Percentiles rank a stretch among this genome's conserved stretches.
These are phyloP conservation scores for Grigorovia jiainica DNA, from an alignment of 805 yeast species.

Conservation along the genomic window DNA sequence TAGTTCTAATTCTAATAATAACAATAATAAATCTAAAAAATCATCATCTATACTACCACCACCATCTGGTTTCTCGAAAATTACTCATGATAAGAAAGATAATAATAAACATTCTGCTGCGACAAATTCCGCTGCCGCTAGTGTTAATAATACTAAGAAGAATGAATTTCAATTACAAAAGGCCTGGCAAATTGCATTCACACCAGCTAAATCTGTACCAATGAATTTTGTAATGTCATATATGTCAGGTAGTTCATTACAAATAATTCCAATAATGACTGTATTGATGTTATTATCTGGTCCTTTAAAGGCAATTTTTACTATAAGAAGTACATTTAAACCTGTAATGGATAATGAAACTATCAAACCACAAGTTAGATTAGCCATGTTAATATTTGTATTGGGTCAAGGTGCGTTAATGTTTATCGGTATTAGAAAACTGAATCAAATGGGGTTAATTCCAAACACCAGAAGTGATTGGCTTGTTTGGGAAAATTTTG, in stretches of 20 bases:
- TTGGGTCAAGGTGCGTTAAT: slow-evolving; percentile 44
- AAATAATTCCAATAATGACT: slow-evolving; percentile 85
- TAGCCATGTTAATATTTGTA: slow-evolving; percentile 41
- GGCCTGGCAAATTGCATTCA: slow-evolving; percentile 79
- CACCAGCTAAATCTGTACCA: slow-evolving; percentile 80
- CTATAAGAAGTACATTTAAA: slow-evolving; percentile 46
- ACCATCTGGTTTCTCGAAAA: slow-evolving; percentile 21
- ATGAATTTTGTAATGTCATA: slow-evolving; percentile 86
- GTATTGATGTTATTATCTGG: slow-evolving; percentile 72
- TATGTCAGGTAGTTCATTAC: slow-evolving; percentile 86
- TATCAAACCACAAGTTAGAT: slow-evolving; percentile 14
- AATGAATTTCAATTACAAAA: slow-evolving; percentile 35
- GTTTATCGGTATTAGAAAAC: slow-evolving; percentile 74
- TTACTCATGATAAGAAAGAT: background rate
- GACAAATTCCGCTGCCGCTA: slow-evolving; percentile 1
- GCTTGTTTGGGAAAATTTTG: slow-evolving; percentile 69
- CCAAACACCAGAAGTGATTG: slow-evolving; percentile 87
- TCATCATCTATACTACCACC: slow-evolving; percentile 12
- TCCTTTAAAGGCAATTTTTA: slow-evolving; percentile 64
- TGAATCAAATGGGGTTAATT: slow-evolving; percentile 79
- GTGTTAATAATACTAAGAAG: background rate
- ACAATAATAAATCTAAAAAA: background rate
- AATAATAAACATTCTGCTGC: too few relatives aligned
- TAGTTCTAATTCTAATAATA: slow-evolving; percentile 5
- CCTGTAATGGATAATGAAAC: slow-evolving; percentile 33